These are phyloP conservation scores for Dendrobium catenatum DNA, from an alignment of 106 monocot genomes.

Conservation along the genomic window DNA sequence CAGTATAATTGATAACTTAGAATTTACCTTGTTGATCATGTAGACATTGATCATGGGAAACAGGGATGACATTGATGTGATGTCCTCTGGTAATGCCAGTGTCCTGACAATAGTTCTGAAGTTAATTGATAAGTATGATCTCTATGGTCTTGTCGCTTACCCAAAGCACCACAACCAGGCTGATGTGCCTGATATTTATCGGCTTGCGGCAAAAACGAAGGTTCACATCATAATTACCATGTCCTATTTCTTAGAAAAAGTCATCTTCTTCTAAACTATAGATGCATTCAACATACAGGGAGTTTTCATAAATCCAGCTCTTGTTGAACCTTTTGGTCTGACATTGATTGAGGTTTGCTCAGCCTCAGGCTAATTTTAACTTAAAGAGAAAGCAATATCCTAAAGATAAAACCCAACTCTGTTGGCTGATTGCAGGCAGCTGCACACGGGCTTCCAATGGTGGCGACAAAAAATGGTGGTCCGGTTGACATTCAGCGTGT, in stretches of 20 bases:
- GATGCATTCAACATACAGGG: constrained; percentile 33
- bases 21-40: not conserved
- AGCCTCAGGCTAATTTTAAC: not conserved
- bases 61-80: constrained; percentile 90
- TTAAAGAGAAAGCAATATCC: not conserved
- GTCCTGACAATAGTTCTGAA: constrained; percentile 87
- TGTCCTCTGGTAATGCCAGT: constrained; percentile 70
- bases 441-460: constrained; percentile 98
- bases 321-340: constrained; percentile 94
- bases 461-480: constrained; percentile 91
- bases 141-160: constrained; percentile 81
- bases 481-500: constrained; percentile 94
- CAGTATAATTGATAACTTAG: not conserved
- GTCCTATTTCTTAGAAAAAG: not conserved
- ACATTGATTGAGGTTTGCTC: constrained; percentile 72
- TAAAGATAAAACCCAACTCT: not conserved
- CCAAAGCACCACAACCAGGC: constrained; percentile 89
- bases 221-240: constrained; percentile 12
- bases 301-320: constrained; percentile 93
- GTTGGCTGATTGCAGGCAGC: constrained; percentile 48
- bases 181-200: constrained; percentile 90
- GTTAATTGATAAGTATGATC: constrained; percentile 91
- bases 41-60: constrained; percentile 99
- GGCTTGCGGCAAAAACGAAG: constrained; percentile 89
- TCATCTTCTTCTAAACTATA: not conserved